A percentile compares a stretch with the other conserved stretches of the same genome.
These are phyloP conservation scores for Curvularia lunata DNA, from an alignment of 2,329 filamentous ascomycete species.

Conservation along the genomic window DNA sequence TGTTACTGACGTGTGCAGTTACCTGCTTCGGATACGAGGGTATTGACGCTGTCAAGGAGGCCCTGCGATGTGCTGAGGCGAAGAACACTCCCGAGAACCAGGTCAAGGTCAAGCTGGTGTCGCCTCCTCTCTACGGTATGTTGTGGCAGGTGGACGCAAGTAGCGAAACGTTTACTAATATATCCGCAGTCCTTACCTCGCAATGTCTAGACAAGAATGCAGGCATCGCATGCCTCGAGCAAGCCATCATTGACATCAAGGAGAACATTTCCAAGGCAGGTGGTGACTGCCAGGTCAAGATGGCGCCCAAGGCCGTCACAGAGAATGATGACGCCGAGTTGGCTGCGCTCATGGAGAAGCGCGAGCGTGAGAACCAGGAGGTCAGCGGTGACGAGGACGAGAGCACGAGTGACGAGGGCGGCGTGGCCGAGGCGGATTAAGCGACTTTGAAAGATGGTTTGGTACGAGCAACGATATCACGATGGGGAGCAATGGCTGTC, in stretches of 20 bases:
- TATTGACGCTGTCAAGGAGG: conserved; percentile 96
- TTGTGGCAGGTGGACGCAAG: not conserved
- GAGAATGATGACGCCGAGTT: conserved; percentile 98
- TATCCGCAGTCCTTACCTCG: conserved; percentile 75
- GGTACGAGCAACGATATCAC: conserved; percentile 23
- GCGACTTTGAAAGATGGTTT: conserved; percentile 13
- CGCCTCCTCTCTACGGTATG: conserved; percentile 80
- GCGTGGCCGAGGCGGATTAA: conserved; percentile 47
- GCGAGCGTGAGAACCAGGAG: conserved; percentile 95
- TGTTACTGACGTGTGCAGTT: conserved; percentile 31
- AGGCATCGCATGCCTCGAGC: conserved; percentile 83
- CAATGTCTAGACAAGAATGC: conserved; percentile 92
- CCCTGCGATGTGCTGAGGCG: conserved; percentile 87
- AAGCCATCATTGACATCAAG: conserved; percentile 87
- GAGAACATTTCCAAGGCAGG: conserved; percentile 78
- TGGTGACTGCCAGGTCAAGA: conserved; percentile 87
- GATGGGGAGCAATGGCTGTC: conserved; percentile 22
- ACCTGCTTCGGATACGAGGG: conserved; percentile 80
- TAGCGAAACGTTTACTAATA: conserved; percentile 20
- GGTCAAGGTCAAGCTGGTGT: conserved; percentile 99
- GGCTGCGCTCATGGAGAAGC: conserved; percentile 98
- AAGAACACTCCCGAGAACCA: conserved; percentile 91
- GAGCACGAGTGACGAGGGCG: conserved; percentile 91
- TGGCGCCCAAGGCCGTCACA: conserved; percentile 98
- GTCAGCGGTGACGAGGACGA: conserved; percentile 97